Base-by-base conservation (phyloP, 495 filamentous ascomycete species). In the Pyrenula massariospora region DNA sequence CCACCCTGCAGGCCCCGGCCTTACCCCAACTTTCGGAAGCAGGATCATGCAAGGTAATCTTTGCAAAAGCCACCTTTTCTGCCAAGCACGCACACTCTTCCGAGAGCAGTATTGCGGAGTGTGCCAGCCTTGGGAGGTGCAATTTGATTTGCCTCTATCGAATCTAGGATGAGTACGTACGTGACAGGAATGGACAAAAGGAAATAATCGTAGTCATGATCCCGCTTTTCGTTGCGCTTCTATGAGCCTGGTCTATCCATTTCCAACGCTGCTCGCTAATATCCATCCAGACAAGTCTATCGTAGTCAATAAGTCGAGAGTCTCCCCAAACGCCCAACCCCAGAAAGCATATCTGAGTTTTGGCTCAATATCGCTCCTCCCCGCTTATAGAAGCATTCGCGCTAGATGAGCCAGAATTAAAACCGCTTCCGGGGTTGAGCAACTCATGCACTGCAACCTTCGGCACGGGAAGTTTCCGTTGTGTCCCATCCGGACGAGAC, bases 381-480 rank as follows among this genome's bases (percentile, higher is more conserved):
- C 63, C 63, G 1, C 58, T 63, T 12, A 81, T 68, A 10, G 77
- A 73, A 47, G 74, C 79, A 54, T 68, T 73, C 21, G 70, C 70
- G 19, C 77, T 82, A 12, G 79, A 80, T 25, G 66, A 73, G 48
- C 79, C 74, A 31, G 78, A 81, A 2, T 70, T 67, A 65, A 84
- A 89, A 1, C 84, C 85, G 54, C 75, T 80, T 49, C 74, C 70
- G 1, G 80, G 76, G 57, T 83, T 86, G 56, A 96, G 70, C 60
- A 96, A 76, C 62, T 95, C 91, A 59, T 94, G 89, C 2, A 95
- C 88, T 1, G 88, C 85, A 19, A 96, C 86, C 65, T 91, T 94
- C 3, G 89, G 89, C n/a, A 94, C 85, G 0, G 93, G 93, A n/a
- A 98, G 75, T 70, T 96, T 97, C 60, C 93, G 75, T 65, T 91